Conservation (phyloP, 2,329 filamentous ascomycete genomes). For the Fusarium devonianum region DNA sequence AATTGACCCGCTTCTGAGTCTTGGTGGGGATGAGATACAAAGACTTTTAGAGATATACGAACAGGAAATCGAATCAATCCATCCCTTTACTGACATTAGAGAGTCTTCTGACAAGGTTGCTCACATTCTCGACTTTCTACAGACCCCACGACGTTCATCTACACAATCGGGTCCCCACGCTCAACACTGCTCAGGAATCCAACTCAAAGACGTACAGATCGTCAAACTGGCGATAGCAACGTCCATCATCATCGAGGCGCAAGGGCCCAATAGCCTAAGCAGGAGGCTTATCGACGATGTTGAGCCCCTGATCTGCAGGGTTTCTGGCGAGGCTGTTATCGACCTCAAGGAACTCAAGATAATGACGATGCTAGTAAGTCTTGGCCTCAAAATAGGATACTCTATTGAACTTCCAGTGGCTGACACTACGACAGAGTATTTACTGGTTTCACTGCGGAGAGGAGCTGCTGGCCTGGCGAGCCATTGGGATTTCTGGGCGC, state of each 20-base stretch:
- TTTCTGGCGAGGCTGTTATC: no score
- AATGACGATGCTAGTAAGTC: constrained; percentile 42
- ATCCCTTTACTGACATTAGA: constrained; percentile 45
- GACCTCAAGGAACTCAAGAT: constrained; percentile 47
- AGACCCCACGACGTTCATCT: no score
- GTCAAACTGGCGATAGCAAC: constrained; percentile 42
- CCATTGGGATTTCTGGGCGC: constrained; percentile 55
- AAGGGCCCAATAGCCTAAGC: constrained; percentile 43
- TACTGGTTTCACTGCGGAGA: constrained; percentile 57
- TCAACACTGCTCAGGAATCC: no score
- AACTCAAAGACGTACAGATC: no score
- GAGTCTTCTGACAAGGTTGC: no score
- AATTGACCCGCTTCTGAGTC: no score
- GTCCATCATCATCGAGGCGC: constrained; percentile 44
- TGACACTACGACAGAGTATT: constrained; percentile 42
- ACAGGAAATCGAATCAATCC: constrained; percentile 50
- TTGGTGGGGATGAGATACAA: no score
- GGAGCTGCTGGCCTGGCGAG: constrained; percentile 57
- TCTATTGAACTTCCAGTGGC: neutral
- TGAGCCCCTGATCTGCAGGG: constrained; percentile 40
- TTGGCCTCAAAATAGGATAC: no score
- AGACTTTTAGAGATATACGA: no score
- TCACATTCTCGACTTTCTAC: no score
- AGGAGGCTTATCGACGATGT: constrained; percentile 42
- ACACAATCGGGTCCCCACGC: no score